Evolutionary conservation across 1,139 yeast species (phyloP).

Genomic region (Trichomonascaceae sp.): DNA sequence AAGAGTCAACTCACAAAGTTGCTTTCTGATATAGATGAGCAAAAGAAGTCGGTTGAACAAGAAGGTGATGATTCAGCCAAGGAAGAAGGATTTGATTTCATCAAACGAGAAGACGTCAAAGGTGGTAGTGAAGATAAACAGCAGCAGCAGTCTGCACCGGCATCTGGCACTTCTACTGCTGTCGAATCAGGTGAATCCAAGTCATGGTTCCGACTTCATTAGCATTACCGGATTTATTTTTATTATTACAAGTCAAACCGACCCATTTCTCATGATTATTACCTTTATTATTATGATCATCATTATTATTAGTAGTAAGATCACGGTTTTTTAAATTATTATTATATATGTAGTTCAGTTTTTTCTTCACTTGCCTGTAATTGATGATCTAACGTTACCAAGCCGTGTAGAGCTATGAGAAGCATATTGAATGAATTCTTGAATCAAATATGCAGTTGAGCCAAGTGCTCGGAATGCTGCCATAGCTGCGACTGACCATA

Average conservation of each 20-base stretch:
- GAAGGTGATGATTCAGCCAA: conserved; percentile 9
- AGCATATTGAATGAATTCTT: conserved; percentile 34
- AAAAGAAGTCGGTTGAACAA: conserved; percentile 17
- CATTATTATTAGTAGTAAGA: neutral
- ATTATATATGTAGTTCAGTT: neutral
- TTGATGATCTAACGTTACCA: conserved; percentile 12
- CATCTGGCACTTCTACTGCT: conserved; percentile 2
- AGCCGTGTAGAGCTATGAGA: conserved; percentile 23
- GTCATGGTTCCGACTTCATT: conserved; percentile 9
- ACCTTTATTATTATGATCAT: neutral
- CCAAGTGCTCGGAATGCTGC: conserved; percentile 78
- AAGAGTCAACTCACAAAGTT: conserved; percentile 18
- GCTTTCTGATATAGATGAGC: conserved; percentile 19
- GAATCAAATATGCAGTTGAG: conserved; percentile 57
- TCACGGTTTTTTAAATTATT: conserved; percentile 3
- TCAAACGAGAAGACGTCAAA: conserved; percentile 20
- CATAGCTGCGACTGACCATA: conserved; percentile 86
- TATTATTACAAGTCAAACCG: neutral
- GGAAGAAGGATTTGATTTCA: conserved; percentile 21
- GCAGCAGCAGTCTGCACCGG: neutral
- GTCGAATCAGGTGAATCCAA: conserved; percentile 1
- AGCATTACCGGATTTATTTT: neutral
- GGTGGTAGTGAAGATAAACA: neutral
- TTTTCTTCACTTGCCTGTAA: conserved; percentile 19
- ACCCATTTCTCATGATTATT: neutral